Evolutionary conservation across 768 basidiomycete genomes (phyloP).

Genomic region (Leccinum sublutescens): DNA sequence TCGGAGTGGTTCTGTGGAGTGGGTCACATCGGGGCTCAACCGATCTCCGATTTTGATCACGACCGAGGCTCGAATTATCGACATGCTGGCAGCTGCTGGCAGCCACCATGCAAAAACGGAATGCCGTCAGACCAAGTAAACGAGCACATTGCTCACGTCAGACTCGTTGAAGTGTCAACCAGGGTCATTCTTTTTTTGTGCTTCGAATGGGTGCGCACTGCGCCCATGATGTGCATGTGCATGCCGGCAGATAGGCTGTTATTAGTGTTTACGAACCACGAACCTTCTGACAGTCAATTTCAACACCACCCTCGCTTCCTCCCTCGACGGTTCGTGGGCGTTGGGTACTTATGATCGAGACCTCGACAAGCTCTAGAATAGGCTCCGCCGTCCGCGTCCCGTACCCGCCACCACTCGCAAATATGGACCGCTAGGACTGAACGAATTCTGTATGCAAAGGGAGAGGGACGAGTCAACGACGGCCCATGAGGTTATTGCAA

Average conservation of each 20-base stretch:
- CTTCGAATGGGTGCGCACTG: neutral
- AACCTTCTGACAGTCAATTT: conserved; percentile 49
- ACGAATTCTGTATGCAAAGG: conserved; percentile 31
- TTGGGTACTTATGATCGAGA: conserved; percentile 36
- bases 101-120: neutral
- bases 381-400: conserved; percentile 8
- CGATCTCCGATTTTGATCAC: neutral
- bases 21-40: neutral
- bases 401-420: conserved; percentile 23
- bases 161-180: neutral
- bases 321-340: conserved; percentile 34
- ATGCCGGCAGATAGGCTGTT: neutral
- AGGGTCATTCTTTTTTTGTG: neutral
- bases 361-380: conserved; percentile 32
- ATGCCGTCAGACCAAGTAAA: neutral
- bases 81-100: neutral
- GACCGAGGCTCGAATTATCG: neutral
- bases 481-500: neutral
- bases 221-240: neutral
- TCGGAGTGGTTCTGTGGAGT: neutral
- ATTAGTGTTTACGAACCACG: conserved; percentile 2
- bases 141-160: neutral
- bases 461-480: neutral
- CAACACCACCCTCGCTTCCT: conserved; percentile 39
- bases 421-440: conserved; percentile 38